These are phyloP conservation scores for Fusarium sublunatum DNA, from an alignment of 2,329 filamentous ascomycete species.

Conservation along the genomic window DNA sequence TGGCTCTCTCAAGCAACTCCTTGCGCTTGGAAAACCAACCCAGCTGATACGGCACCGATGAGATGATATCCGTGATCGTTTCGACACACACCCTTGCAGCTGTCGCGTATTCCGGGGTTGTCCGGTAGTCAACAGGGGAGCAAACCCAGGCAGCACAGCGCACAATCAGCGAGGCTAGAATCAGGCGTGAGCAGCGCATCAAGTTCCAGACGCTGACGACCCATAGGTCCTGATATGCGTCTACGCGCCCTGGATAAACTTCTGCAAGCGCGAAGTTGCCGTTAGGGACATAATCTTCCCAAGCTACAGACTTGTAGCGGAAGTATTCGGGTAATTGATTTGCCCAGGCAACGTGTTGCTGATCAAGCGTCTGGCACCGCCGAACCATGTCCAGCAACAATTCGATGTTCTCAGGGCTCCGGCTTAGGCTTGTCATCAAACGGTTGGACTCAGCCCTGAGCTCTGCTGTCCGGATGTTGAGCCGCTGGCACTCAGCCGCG, in stretches of 20 bases:
- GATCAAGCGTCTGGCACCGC: conserved; percentile 63
- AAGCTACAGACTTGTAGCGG: conserved; percentile 64
- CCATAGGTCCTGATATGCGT: conserved; percentile 69
- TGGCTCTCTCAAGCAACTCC: conserved; percentile 54
- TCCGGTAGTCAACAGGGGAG: conserved; percentile 70
- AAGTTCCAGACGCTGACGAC: conserved; percentile 69
- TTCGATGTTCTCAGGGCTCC: conserved; percentile 62
- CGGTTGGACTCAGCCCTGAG: conserved; percentile 65
- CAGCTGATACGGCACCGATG: conserved; percentile 70
- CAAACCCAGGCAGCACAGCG: conserved; percentile 71
- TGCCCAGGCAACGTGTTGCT: conserved; percentile 64
- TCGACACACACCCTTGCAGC: conserved; percentile 63
- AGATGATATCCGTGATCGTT: conserved; percentile 68
- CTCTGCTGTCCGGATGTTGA: conserved; percentile 66
- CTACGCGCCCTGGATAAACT: conserved; percentile 69
- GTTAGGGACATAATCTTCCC: conserved; percentile 65
- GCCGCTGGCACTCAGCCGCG: conserved; percentile 61
- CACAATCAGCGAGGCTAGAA: conserved; percentile 66
- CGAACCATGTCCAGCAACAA: conserved; percentile 64
- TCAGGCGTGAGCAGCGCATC: conserved; percentile 63
- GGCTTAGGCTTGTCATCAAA: conserved; percentile 58
- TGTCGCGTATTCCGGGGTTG: conserved; percentile 70
- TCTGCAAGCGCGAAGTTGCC: conserved; percentile 65
- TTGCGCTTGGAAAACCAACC: conserved; percentile 65
- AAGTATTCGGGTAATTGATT: conserved; percentile 62